Evolutionary conservation across 768 basidiomycete genomes (phyloP).

Genomic region (Leccinum imitatum): DNA sequence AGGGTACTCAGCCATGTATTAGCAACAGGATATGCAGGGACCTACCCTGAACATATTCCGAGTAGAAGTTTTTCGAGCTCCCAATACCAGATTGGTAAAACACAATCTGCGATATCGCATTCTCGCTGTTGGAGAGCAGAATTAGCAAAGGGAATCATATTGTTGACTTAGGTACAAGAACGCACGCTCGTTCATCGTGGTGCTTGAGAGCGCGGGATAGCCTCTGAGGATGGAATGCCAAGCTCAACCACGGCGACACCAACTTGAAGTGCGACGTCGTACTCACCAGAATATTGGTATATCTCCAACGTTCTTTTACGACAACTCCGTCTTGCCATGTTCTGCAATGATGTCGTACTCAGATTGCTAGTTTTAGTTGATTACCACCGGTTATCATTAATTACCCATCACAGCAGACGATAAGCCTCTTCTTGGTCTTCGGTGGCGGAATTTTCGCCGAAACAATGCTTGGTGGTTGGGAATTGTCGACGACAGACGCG

Average conservation of each 20-base stretch:
- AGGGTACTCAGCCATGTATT: constrained; percentile 10
- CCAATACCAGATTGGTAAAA: constrained; percentile 66
- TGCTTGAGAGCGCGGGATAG: constrained; percentile 52
- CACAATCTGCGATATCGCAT: constrained; percentile 57
- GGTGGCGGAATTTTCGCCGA: constrained; percentile 2
- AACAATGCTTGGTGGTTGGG: not conserved
- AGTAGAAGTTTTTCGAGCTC: constrained; percentile 55
- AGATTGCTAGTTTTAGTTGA: constrained; percentile 1
- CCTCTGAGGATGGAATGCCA: constrained; percentile 36
- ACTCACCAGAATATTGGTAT: constrained; percentile 57
- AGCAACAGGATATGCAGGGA: not conserved
- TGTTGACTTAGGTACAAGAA: not conserved
- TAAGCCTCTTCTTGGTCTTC: constrained; percentile 51
- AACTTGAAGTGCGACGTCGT: not conserved
- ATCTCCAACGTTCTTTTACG: constrained; percentile 42
- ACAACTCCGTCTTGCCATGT: constrained; percentile 72
- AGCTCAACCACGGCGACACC: not conserved
- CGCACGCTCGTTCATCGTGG: constrained; percentile 44
- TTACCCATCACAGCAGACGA: constrained; percentile 77
- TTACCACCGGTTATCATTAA: constrained; percentile 15
- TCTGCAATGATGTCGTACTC: constrained; percentile 33
- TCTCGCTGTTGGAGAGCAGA: constrained; percentile 23
- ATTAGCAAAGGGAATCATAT: not conserved
- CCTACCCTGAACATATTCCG: constrained; percentile 60
- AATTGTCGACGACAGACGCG: constrained; percentile 1